Evolutionary conservation across 2,329 filamentous ascomycete species (phyloP), one percentile per base, ranked within the genome.

Genomic region (Cladosporium sp.): DNA sequence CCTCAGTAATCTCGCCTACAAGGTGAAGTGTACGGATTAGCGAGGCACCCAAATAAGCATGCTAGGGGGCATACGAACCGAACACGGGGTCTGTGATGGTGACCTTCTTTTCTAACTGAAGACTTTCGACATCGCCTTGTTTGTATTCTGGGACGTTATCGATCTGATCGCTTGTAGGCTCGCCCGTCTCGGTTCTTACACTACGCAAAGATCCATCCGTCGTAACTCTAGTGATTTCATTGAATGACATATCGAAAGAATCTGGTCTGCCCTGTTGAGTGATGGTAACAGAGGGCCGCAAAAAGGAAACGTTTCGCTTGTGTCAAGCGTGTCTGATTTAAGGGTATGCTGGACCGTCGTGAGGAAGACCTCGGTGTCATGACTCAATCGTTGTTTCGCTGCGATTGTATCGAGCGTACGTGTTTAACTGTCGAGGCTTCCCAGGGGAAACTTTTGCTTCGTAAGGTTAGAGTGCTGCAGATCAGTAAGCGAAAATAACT

Each of bases 21-120:
- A 32, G 28, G 8, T 32, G 12, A 32, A 9, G 2, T 10, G 2
- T 10, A 32, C 28, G 12, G 12, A 10, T 32, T 10, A 32, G 28
- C 28, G 12, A 9, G 8, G 2, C 8, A 32, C 12, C 28, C 12
- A 7, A 32, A 32, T 5, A 7, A 32, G 9, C 28, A 32, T 10
- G 3, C 28, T 32, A 32, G 8, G 28, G 3, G 3, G 12, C 12
- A 10, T 10, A 32, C 28, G 28, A 32, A 32, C 28, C 72, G 62
- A 73, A 74, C 34, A 74, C 69, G 8, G 68, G 70, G 57, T 74
- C 66, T 3, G 39, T 35, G 32, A 55, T 55, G 7, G 52, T 55
- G 40, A 37, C 28, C 22, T 37, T 47, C 40, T 25, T 55, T 32
- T 45, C 52, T 15, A 55, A 13, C 2, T 12, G 19, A 20, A 55